These are phyloP conservation scores for Cercospora sp. DNA, from an alignment of 2,329 filamentous ascomycete species.

Conservation along the genomic window DNA sequence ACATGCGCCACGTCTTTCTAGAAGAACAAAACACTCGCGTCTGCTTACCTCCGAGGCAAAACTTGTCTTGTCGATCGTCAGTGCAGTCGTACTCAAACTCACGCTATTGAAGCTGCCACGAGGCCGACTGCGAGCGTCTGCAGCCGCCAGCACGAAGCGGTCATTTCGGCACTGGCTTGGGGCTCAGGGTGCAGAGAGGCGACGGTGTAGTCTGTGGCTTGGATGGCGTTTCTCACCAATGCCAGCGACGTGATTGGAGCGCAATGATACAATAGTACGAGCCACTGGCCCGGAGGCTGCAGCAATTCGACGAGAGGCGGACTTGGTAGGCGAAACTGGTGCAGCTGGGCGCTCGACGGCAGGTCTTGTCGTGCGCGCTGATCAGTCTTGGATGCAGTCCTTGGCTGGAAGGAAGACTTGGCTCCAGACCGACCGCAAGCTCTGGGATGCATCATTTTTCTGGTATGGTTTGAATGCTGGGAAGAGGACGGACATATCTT, in stretches of 20 bases:
- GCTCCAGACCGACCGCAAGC: not conserved
- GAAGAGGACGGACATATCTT: not conserved
- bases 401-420: constrained; percentile 9
- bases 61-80: constrained; percentile 12
- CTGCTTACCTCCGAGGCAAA: constrained; percentile 14
- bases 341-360: constrained; percentile 7
- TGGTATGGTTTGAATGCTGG: not conserved
- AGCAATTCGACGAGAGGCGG: not conserved
- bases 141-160: not conserved
- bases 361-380: constrained; percentile 10
- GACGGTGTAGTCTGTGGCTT: not conserved
- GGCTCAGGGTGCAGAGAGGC: not conserved
- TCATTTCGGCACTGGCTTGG: not conserved
- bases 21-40: constrained; percentile 1
- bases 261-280: not conserved
- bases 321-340: not conserved
- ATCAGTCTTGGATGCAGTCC: constrained; percentile 11
- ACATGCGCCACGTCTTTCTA: constrained; percentile 7
- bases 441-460: not conserved
- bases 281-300: constrained; percentile 1
- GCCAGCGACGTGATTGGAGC: constrained; percentile 10
- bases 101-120: constrained; percentile 13
- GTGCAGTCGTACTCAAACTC: not conserved
- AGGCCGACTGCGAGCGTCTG: not conserved
- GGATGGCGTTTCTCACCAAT: constrained; percentile 4